Conservation (phyloP, 768 basidiomycete species). For the Boletus sensibilis region DNA sequence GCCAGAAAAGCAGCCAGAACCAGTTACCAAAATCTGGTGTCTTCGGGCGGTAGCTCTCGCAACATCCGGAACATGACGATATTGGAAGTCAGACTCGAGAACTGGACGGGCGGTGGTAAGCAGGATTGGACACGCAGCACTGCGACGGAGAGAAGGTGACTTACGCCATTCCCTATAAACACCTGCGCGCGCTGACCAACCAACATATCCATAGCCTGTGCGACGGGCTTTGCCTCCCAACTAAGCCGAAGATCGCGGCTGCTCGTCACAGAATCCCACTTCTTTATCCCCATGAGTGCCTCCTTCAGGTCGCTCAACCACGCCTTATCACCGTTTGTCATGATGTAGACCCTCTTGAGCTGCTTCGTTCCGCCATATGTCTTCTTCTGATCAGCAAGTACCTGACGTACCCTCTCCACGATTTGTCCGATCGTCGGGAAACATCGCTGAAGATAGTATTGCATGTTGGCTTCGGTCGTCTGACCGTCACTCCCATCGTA, state of each 20-base stretch:
- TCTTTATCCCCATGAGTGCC: slow-evolving; percentile 36
- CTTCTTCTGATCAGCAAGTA: slow-evolving; percentile 26
- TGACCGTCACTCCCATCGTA: slow-evolving; percentile 16
- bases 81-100: slow-evolving; percentile 49
- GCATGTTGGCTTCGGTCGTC: slow-evolving; percentile 30
- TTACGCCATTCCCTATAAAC: slow-evolving; percentile 70
- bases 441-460: slow-evolving; percentile 47
- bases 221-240: slow-evolving; percentile 55
- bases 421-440: slow-evolving; percentile 52
- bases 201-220: slow-evolving; percentile 67
- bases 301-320: slow-evolving; percentile 50
- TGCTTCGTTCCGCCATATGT: slow-evolving; percentile 11
- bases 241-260: slow-evolving; percentile 53
- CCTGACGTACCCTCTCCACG: slow-evolving; percentile 34
- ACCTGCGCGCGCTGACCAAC: slow-evolving; percentile 61
- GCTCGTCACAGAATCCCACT: slow-evolving; percentile 51
- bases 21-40: slow-evolving; percentile 42
- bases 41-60: slow-evolving; percentile 34
- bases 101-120: slow-evolving; percentile 30
- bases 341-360: slow-evolving; percentile 53
- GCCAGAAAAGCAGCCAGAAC: neutral
- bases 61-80: slow-evolving; percentile 45
- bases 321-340: slow-evolving; percentile 57
- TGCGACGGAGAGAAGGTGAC: slow-evolving; percentile 24
- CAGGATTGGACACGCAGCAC: neutral